phyloP scores from a whole-genome alignment of 192 early-diverging fungal genomes.

The Pilobolus umbonatus region DNA sequence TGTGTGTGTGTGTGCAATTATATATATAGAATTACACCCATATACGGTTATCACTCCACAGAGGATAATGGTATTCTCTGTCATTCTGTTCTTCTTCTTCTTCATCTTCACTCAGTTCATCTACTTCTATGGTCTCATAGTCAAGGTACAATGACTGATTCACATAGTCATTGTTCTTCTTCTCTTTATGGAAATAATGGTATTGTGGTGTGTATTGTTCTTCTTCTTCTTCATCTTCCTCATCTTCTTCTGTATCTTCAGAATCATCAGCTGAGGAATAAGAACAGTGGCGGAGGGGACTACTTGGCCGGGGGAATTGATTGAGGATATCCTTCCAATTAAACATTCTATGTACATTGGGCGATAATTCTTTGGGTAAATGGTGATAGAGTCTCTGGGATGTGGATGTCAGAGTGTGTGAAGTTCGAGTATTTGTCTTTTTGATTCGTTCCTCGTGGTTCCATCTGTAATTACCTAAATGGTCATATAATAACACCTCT shows the following conservation, averaged over 20 bases:
- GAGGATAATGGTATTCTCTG: not conserved
- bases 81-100: not conserved
- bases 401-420: not conserved
- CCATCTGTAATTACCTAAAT: conserved; percentile 45
- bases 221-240: conserved; percentile 14
- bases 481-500: conserved; percentile 53
- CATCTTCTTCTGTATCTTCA: conserved; percentile 20
- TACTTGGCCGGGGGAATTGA: conserved; percentile 43
- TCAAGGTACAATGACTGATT: not conserved
- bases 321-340: conserved; percentile 48
- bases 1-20: not conserved
- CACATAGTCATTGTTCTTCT: too few relatives aligned
- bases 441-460: conserved; percentile 27
- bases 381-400: not conserved
- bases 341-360: conserved; percentile 44
- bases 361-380: conserved; percentile 16
- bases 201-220: too few relatives aligned
- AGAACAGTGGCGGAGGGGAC: conserved; percentile 31
- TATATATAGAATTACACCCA: not conserved
- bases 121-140: conserved; percentile 29
- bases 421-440: not conserved
- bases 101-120: conserved; percentile 29
- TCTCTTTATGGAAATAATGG: too few relatives aligned
- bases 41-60: not conserved
- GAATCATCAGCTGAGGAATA: conserved; percentile 8